Conservation (phyloP, 371 early-diverging fungal species). For the Amoeboradix gromovi region DNA sequence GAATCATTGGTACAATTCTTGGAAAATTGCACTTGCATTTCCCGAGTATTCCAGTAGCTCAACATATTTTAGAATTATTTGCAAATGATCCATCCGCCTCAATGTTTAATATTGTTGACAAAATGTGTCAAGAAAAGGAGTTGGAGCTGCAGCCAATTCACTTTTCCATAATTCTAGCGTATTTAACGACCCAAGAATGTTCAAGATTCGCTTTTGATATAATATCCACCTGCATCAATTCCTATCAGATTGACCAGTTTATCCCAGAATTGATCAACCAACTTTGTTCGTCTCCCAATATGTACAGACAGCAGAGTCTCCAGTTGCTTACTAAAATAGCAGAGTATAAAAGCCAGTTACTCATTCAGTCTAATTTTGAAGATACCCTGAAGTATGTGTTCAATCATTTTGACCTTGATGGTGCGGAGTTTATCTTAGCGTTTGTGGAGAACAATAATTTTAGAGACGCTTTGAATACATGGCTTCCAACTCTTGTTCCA, state of each 20-base stretch:
- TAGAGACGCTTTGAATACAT: not conserved
- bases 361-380: not conserved
- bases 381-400: not conserved
- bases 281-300: not conserved
- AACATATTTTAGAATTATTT: not conserved
- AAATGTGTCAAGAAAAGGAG: not conserved
- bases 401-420: not conserved
- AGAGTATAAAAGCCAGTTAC: not conserved
- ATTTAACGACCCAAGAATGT: not conserved
- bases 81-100: not conserved
- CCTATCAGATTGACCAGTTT: not conserved
- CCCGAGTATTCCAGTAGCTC: not conserved
- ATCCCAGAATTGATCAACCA: not conserved
- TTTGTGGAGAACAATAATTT: not conserved
- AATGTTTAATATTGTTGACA: not conserved
- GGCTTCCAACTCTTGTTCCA: not conserved
- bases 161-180: not conserved
- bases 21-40: not conserved
- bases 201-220: not conserved
- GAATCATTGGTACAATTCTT: not conserved
- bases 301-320: not conserved
- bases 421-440: not conserved
- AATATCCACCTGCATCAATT: not conserved
- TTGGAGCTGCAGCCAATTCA: not conserved
- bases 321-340: not conserved